Evolutionary conservation across 768 basidiomycete species (phyloP), one percentile per base, ranked within the genome.

Genomic region (Podaxis pistillaris): DNA sequence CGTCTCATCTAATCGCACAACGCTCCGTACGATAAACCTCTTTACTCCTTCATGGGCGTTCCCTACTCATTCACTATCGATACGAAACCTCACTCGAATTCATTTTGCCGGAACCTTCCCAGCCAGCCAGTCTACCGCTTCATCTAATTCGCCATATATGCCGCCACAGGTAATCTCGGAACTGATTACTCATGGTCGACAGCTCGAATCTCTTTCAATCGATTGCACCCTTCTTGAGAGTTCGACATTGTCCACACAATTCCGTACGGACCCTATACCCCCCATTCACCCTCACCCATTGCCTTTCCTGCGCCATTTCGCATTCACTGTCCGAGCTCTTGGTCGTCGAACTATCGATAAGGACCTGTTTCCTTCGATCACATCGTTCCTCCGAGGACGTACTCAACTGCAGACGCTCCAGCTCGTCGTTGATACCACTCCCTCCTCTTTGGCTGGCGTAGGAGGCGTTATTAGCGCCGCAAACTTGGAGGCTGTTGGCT

Each of bases 331-430:
- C 17, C 70, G 74, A n/a, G 71, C 69, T 2, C 68, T 84, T 2
- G 74, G 76, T 12, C 76, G 81, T 55, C 74, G 83, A 19, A 72
- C 80, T 13, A 63, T 68, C 2, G 88, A 90, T 67, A 75, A 80
- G 13, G 88, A 88, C 67, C 76, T 91, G 3, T 88, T 90, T 75
- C 87, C 87, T 1, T 81, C 89, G 7, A 79, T 91, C 47, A 79
- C 85, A 4, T 87, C 86, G 33, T 89, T 90, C 69, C 73, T 91
- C 37, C 81, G 86, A 13, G 84, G 81, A 7, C 77, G 87, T 49
- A 72, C 71, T 22, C 73, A 81, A 44, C 73, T 91, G 44, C 75
- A 75, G n/a, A 82, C 82, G 0, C 78, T 90, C 26, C 75, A 79
- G 49, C 76, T 90, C 0, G 76, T 81, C 11, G 79, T 79, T 22